Evolutionary conservation across 106 monocot species (phyloP).

Genomic region (Platanthera zijinensis): DNA sequence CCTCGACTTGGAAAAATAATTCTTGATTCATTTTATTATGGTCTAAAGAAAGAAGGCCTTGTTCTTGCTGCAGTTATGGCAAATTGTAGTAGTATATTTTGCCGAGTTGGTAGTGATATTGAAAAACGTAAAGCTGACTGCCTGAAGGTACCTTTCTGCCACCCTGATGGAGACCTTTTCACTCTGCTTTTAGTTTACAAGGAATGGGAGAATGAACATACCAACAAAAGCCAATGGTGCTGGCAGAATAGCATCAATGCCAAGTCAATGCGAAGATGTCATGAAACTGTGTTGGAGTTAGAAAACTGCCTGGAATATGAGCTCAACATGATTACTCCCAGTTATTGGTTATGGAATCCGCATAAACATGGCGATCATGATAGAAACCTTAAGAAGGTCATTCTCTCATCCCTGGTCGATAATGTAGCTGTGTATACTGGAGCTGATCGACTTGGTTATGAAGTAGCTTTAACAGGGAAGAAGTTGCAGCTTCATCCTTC

Average conservation of each 20-base stretch:
- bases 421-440: constrained; percentile 88
- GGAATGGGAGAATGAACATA: constrained; percentile 62
- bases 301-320: constrained; percentile 67
- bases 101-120: constrained; percentile 69
- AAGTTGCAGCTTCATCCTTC: constrained; percentile 81
- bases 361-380: constrained; percentile 23
- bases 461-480: constrained; percentile 74
- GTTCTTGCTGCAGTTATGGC: constrained; percentile 93
- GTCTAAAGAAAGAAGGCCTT: constrained; percentile 69
- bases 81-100: constrained; percentile 89
- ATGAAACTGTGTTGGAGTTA: constrained; percentile 64
- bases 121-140: constrained; percentile 81
- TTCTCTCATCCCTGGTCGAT: constrained; percentile 66
- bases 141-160: constrained; percentile 86
- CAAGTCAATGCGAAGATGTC: constrained; percentile 87
- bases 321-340: constrained; percentile 65
- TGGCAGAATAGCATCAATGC: constrained; percentile 97
- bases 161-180: constrained; percentile 83
- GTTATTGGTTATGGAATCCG: constrained; percentile 81
- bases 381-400: constrained; percentile 49
- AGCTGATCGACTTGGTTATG: constrained; percentile 65
- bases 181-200: constrained; percentile 89
- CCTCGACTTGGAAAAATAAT: constrained; percentile 95
- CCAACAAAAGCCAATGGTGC: constrained; percentile 65
- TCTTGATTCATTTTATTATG: constrained; percentile 48